Evolutionary conservation across 306 rosid genomes (phyloP).

Genomic region (Pyrus bretschneideri): DNA sequence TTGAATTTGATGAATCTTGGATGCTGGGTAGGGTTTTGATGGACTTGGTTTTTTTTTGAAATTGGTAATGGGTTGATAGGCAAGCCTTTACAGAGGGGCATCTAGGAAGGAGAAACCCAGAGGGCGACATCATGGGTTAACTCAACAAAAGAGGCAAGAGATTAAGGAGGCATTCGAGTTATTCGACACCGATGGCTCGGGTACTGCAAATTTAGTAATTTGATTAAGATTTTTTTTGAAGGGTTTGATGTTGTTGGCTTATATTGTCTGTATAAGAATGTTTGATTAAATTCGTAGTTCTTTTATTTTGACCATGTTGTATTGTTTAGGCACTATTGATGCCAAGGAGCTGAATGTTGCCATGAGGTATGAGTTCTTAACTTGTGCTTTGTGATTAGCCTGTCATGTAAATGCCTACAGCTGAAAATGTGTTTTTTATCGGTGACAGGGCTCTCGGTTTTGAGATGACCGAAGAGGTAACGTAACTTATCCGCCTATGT

Average conservation of each 20-base stretch:
- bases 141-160: constrained; percentile 71
- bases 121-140: constrained; percentile 52
- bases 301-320: constrained; percentile 13
- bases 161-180: constrained; percentile 88
- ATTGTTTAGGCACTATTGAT: constrained; percentile 70
- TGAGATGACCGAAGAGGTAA: constrained; percentile 98
- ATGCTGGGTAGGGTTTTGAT: neutral
- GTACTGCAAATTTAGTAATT: constrained; percentile 22
- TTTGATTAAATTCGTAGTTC: neutral
- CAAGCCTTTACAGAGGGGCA: constrained; percentile 43
- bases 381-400: neutral
- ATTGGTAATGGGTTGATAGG: constrained; percentile 31
- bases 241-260: neutral
- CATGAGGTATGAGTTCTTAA: constrained; percentile 62
- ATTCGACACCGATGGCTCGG: constrained; percentile 93
- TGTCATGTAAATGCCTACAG: neutral
- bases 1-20: neutral
- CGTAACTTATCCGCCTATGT: neutral
- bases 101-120: constrained; percentile 57
- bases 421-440: constrained; percentile 13
- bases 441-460: constrained; percentile 92
- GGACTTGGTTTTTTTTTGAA: neutral
- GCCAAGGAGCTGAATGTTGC: constrained; percentile 94
- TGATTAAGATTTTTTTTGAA: neutral
- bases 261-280: neutral